Evolutionary conservation across 352 stramenopile genomes (phyloP), one percentile per base, ranked within the genome.

Genomic region (Globisporangium carolinianum): DNA sequence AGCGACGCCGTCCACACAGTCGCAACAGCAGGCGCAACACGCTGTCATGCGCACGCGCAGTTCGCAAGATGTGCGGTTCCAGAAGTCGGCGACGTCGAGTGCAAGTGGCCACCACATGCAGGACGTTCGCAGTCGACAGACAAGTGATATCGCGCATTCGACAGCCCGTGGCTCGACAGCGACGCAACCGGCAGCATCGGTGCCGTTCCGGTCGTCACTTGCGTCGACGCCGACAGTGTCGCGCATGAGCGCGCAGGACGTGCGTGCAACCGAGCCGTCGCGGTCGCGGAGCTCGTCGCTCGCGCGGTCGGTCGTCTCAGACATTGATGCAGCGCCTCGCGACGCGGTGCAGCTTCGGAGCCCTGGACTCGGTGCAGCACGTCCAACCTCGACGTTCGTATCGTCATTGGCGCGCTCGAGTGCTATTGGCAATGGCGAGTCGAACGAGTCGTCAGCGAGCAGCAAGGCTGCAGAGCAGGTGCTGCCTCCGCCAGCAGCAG

Each of bases 41-140:
- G 24, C 36, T 10, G 14, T 11, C n/a, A 47, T 32, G 24, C 24
- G 54, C 12, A 45, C 41, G 5, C 79, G 72, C 37, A 87, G 77
- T 38, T 67, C 68, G 3, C 73, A 84, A 51, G 79, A 90, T 58
- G 68, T 78, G 5, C 73, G 74, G 9, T 61, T 76, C 45, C 62
- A 65, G 24, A 80, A 79, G 47, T 55, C 58, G 0, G 24, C 24
- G 24, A 5, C 57, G 1, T 47, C 43, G 36, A 62, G 36, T 50
- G 51, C 49, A 11, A 63, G 46, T 6, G 32, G 47, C 12, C 47
- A 56, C 18, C 49, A 17, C n/a, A 11, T 18, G 12, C 4, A 51
- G 11, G 47, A 41, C 18, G 10, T 36, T 32, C 43, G 24, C 9
- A 14, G 43, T 4, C 24, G 15, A 8, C 14, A 11, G 8, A 12